These are phyloP conservation scores for Sambucus nigra DNA, from an alignment of 129 eudicot species.

Conservation along the genomic window DNA sequence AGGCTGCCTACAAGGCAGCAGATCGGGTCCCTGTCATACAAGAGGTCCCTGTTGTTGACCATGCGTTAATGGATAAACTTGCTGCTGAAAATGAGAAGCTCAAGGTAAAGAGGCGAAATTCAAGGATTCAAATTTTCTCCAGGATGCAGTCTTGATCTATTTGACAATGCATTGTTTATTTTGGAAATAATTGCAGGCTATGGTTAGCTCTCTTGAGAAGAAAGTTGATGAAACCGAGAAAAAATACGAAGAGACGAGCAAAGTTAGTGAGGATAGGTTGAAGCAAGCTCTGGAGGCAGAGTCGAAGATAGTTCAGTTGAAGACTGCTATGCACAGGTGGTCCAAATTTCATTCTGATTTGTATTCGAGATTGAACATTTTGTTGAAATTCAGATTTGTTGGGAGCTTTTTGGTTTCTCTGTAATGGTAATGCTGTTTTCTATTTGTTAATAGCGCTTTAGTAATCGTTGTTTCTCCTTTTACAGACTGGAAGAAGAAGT, in stretches of 20 bases:
- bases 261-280: constrained; percentile 86
- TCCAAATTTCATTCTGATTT: not conserved
- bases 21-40: constrained; percentile 56
- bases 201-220: constrained; percentile 74
- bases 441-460: constrained; percentile 9
- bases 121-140: not conserved
- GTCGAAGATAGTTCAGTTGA: constrained; percentile 65
- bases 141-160: not conserved
- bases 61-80: constrained; percentile 50
- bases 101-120: constrained; percentile 39
- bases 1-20: constrained; percentile 47
- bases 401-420: too few species aligned
- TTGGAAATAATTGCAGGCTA: constrained; percentile 33
- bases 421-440: not conserved
- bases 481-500: constrained; percentile 82
- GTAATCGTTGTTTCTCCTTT: constrained; percentile 11
- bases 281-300: constrained; percentile 94
- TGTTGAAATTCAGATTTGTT: not conserved
- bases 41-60: constrained; percentile 73
- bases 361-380: not conserved
- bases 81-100: constrained; percentile 67
- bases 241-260: constrained; percentile 79
- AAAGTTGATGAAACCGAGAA: constrained; percentile 88
- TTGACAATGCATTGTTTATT: not conserved
- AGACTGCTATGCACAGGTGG: constrained; percentile 88